Evolutionary conservation across 2,329 filamentous ascomycete genomes (phyloP), one percentile per base, ranked within the genome.

Genomic region (Mollisia scopiformis): DNA sequence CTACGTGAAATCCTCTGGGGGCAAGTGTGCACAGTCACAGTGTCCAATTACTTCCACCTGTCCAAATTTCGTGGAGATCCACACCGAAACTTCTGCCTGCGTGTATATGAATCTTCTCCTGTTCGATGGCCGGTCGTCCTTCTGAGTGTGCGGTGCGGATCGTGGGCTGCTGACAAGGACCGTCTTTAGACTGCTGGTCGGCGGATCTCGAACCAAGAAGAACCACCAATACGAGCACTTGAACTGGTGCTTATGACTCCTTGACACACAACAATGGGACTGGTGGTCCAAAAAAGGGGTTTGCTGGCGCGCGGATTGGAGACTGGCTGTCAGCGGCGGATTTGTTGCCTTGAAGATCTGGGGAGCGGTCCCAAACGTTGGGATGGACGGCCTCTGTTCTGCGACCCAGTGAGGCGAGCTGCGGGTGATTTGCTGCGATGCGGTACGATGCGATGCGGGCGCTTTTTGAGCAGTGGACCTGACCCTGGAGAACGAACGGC

Each of bases 381-480:
- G 52, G 39, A 55, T 51, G 37, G 57, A 49, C 57, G 62, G 64
- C 58, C 63, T 66, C 57, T 64, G 61, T 68, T 49, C 66, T 68
- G 63, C 67, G 65, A 62, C 66, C 67, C 53, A 59, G 54, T 14
- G 59, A 68, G 61, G 67, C 66, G 63, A 65, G 64, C 59, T 67
- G 66, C 66, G 64, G 63, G 65, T 64, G 58, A 66, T 66, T 63
- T 55, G 47, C 53, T 62, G 55, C 37, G 59, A 62, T 58, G 61
- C 66, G 66, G 62, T 64, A 59, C 62, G 66, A 65, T 63, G 57
- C 62, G 62, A 59, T 58, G 55, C 58, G 58, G 59, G 54, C 55
- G 57, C 41, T 64, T 56, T 52, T 41, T 50, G 35, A n/a, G 58
- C 49, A 49, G 62, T 47, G 47, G 54, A 58, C 37, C 55, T 54